Evolutionary conservation across 2,329 filamentous ascomycete species (phyloP).

Genomic region (Cyclaneusma minus): DNA sequence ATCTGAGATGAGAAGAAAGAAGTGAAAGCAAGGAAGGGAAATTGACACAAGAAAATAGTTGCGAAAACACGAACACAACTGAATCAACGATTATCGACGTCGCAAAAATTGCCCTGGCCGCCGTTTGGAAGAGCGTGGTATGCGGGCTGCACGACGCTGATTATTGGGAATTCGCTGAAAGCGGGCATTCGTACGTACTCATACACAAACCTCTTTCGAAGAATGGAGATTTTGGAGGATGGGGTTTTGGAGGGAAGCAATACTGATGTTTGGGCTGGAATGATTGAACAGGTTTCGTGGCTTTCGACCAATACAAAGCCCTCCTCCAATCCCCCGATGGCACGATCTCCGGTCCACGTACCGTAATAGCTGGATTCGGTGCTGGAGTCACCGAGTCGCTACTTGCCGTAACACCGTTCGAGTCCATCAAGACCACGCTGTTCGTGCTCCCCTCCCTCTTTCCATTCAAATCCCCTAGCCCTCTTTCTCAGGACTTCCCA

Average conservation of each 20-base stretch:
- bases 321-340: slow-evolving; percentile 71
- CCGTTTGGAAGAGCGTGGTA: slow-evolving; percentile 94
- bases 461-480: not conserved
- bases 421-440: slow-evolving; percentile 96
- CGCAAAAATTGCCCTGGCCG: slow-evolving; percentile 85
- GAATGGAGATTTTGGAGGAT: too few species aligned
- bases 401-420: slow-evolving; percentile 87
- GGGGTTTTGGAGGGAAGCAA: too few species aligned
- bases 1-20: not conserved
- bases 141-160: slow-evolving; percentile 89
- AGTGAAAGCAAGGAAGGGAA: not conserved
- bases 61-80: slow-evolving; percentile 92
- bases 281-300: slow-evolving; percentile 56
- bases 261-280: too few species aligned
- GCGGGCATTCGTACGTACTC: slow-evolving; percentile 67
- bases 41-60: slow-evolving; percentile 23
- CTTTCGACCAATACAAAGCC: slow-evolving; percentile 87
- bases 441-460: too few species aligned
- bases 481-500: not conserved
- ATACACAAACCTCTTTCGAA: not conserved
- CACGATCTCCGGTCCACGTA: slow-evolving; percentile 77
- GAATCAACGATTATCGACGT: slow-evolving; percentile 66
- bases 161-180: slow-evolving; percentile 93
- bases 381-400: slow-evolving; percentile 89
- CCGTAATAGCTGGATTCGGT: slow-evolving; percentile 85